These are phyloP conservation scores for Mycena indigotica DNA, from an alignment of 768 basidiomycete genomes.

Conservation along the genomic window DNA sequence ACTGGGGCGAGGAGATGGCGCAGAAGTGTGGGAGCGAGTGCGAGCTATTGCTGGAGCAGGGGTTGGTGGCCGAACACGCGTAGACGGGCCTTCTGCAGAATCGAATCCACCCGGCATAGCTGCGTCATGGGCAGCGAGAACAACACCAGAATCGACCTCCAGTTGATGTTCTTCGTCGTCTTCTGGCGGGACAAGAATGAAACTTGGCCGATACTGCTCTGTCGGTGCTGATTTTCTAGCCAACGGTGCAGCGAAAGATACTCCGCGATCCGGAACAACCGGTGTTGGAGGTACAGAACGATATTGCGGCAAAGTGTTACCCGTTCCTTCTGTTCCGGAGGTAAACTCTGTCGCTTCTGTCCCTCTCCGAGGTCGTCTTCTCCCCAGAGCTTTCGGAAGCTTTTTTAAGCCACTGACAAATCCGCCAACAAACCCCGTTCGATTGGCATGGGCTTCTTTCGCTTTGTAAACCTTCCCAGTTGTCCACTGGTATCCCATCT, in stretches of 20 bases:
- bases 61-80: conserved; percentile 1
- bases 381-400: conserved; percentile 17
- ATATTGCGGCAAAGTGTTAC: conserved; percentile 23
- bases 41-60: not conserved
- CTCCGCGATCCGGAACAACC: not conserved
- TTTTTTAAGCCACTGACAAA: conserved; percentile 20
- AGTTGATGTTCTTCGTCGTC: conserved; percentile 14
- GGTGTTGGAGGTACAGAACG: conserved; percentile 20
- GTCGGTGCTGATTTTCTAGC: not conserved
- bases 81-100: conserved; percentile 1
- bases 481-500: conserved; percentile 18
- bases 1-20: conserved; percentile 7
- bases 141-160: not conserved
- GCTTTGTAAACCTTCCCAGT: conserved; percentile 7
- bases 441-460: conserved; percentile 6
- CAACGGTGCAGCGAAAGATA: not conserved
- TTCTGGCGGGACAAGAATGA: conserved; percentile 11
- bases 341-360: conserved; percentile 15
- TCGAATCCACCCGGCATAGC: conserved; percentile 11
- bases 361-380: conserved; percentile 10
- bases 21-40: not conserved
- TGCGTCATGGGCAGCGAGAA: conserved; percentile 2
- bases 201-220: conserved; percentile 11
- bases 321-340: conserved; percentile 15
- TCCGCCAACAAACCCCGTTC: conserved; percentile 16